Percentiles rank a stretch among this genome's conserved stretches.
Evolutionary conservation across 345 rosid species (phyloP).

Genomic region (Aquilaria malaccensis): DNA sequence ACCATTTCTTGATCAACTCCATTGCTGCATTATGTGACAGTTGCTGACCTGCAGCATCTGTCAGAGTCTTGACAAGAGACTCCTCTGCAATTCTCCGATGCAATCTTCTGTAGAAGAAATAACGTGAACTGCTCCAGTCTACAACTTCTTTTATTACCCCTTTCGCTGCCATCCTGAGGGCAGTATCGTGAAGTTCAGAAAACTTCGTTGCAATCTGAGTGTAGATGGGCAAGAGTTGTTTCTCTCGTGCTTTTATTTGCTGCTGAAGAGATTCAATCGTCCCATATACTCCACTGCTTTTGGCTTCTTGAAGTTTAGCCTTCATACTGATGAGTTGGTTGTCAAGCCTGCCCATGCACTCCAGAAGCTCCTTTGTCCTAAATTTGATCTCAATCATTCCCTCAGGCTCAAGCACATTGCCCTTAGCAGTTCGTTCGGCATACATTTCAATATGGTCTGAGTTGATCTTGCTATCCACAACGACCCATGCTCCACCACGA

Average conservation of each 20-base stretch:
- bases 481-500: slow-evolving; percentile 99
- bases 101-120: slow-evolving; percentile 68
- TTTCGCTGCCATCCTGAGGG: slow-evolving; percentile 91
- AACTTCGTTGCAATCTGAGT: slow-evolving; percentile 92
- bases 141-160: slow-evolving; percentile 90
- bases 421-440: slow-evolving; percentile 89
- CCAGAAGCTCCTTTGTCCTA: slow-evolving; percentile 83
- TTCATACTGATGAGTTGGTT: slow-evolving; percentile 54
- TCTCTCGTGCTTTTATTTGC: slow-evolving; percentile 72
- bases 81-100: slow-evolving; percentile 68
- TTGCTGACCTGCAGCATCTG: slow-evolving; percentile 63
- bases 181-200: slow-evolving; percentile 92
- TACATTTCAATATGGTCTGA: slow-evolving; percentile 97
- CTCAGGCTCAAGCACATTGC: slow-evolving; percentile 98
- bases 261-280: slow-evolving; percentile 50
- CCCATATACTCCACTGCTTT: slow-evolving; percentile 32
- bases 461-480: slow-evolving; percentile 90
- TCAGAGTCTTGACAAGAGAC: slow-evolving; percentile 50
- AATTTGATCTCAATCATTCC: slow-evolving; percentile 96
- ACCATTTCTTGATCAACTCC: slow-evolving; percentile 73
- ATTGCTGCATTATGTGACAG: slow-evolving; percentile 57
- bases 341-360: slow-evolving; percentile 98
- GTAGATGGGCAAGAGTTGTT: slow-evolving; percentile 80
- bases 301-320: slow-evolving; percentile 67
- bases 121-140: slow-evolving; percentile 69